Evolutionary conservation across 2,329 filamentous ascomycete species (phyloP).

Genomic region (Diaporthe longicolla): DNA sequence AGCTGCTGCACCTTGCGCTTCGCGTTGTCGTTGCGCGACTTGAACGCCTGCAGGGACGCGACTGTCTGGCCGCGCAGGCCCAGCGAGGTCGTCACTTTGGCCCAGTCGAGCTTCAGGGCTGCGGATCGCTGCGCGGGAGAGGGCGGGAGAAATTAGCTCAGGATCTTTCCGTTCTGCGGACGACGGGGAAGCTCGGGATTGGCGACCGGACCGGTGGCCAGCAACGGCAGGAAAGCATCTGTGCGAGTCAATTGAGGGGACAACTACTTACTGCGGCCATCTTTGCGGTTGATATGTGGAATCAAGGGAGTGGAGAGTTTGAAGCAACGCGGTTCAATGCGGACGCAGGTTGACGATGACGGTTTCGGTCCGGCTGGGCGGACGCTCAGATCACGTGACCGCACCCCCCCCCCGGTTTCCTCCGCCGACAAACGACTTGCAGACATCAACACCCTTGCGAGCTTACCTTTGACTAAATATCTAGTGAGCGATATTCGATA

Average conservation of each 20-base stretch:
- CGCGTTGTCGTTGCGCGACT: slow-evolving; percentile 99
- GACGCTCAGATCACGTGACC: slow-evolving; percentile 49
- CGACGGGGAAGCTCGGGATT: background rate
- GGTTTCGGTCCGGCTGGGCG: slow-evolving; percentile 32
- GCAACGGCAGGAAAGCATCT: slow-evolving; percentile 2
- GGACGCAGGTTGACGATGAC: slow-evolving; percentile 36
- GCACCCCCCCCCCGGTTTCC: slow-evolving; percentile 55
- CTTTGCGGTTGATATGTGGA: slow-evolving; percentile 62
- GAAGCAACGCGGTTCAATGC: slow-evolving; percentile 31
- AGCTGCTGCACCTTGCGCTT: slow-evolving; percentile 92
- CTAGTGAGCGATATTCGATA: background rate
- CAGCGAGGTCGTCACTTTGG: slow-evolving; percentile 92
- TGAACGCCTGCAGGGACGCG: slow-evolving; percentile 92
- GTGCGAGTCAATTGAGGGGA: slow-evolving; percentile 46
- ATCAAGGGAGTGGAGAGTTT: slow-evolving; percentile 61
- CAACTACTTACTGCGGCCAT: slow-evolving; percentile 74
- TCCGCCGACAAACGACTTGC: slow-evolving; percentile 10
- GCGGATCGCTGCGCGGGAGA: slow-evolving; percentile 83
- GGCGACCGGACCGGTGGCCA: background rate
- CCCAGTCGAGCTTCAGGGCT: slow-evolving; percentile 99
- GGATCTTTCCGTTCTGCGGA: slow-evolving; percentile 34
- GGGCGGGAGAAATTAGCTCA: slow-evolving; percentile 69
- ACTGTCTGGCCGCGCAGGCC: slow-evolving; percentile 97
- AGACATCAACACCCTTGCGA: background rate
- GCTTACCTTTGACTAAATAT: too few species aligned